A percentile compares a stretch with the other conserved stretches of the same genome.
Conservation (phyloP, 2,329 filamentous ascomycete genomes). For the Penicillium capsulatum region DNA sequence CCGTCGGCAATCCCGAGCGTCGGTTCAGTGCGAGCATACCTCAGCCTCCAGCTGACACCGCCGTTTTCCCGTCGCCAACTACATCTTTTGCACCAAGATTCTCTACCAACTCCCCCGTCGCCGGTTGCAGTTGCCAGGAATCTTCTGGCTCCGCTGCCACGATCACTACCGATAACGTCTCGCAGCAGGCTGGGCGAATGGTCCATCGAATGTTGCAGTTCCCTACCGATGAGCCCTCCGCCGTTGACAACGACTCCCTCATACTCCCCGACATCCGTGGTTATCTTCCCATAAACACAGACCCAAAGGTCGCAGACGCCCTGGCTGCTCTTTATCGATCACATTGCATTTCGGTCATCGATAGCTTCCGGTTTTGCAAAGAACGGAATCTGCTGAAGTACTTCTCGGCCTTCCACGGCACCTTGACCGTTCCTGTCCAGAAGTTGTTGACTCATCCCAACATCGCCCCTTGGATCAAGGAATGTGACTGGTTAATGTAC, state of each 20-base stretch:
- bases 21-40: constrained; percentile 28
- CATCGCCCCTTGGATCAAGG: constrained; percentile 86
- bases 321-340: constrained; percentile 85
- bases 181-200: constrained; percentile 36
- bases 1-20: background rate
- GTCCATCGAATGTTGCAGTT: constrained; percentile 41
- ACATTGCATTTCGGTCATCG: constrained; percentile 90
- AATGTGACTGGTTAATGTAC: constrained; percentile 93
- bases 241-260: constrained; percentile 65
- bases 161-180: constrained; percentile 37
- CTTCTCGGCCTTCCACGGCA: constrained; percentile 92
- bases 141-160: constrained; percentile 27
- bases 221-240: constrained; percentile 29
- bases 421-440: constrained; percentile 92
- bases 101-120: constrained; percentile 17
- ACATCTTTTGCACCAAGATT: constrained; percentile 35
- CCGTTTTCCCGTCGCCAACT: constrained; percentile 40
- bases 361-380: constrained; percentile 93
- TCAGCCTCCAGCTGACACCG: constrained; percentile 36
- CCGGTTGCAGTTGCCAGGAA: constrained; percentile 31
- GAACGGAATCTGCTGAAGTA: constrained; percentile 95
- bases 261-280: constrained; percentile 78
- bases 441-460: constrained; percentile 80
- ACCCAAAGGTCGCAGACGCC: constrained; percentile 80
- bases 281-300: constrained; percentile 76